A percentile compares a stretch with the other conserved stretches of the same genome.
phyloP scores from a whole-genome alignment of 345 rosid species.

The Eucalyptus cloeziana region DNA sequence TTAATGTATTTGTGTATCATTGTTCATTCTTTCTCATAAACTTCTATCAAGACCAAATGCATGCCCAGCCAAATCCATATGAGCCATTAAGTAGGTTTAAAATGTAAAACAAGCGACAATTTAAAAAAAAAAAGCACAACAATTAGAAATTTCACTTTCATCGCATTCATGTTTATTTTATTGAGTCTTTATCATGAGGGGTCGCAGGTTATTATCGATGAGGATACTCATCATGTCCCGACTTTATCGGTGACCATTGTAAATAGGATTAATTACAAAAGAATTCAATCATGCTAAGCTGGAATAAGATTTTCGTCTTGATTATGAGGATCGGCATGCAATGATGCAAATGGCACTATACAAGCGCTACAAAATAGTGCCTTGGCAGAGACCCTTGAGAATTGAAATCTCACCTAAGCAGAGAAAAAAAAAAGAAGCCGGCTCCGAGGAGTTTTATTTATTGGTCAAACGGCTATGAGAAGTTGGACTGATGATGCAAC shows the following conservation, averaged over 20 bases:
- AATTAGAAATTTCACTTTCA: not conserved
- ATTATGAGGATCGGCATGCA: not conserved
- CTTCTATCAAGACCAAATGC: not conserved
- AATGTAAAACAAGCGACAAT: not conserved
- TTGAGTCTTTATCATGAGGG: not conserved
- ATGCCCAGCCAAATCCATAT: not conserved
- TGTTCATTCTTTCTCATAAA: not conserved
- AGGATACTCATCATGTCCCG: not conserved
- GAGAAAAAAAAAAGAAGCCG: not conserved
- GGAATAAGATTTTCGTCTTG: not conserved
- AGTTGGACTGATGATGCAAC: not conserved
- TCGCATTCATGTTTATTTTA: rapidly evolving
- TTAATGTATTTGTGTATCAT: not conserved
- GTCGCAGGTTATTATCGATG: rapidly evolving
- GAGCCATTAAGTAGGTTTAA: not conserved
- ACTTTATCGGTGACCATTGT: rapidly evolving
- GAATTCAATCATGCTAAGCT: not conserved
- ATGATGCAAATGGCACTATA: not conserved
- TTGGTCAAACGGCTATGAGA: not conserved
- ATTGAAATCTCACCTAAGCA: not conserved
- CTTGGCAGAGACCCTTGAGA: not conserved
- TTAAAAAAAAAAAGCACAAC: not conserved
- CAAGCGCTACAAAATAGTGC: not conserved
- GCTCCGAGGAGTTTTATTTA: not conserved
- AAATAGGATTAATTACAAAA: not conserved